These are phyloP conservation scores for Gonapodya sp. DNA, from an alignment of 192 early-diverging fungal genomes.

Conservation along the genomic window DNA sequence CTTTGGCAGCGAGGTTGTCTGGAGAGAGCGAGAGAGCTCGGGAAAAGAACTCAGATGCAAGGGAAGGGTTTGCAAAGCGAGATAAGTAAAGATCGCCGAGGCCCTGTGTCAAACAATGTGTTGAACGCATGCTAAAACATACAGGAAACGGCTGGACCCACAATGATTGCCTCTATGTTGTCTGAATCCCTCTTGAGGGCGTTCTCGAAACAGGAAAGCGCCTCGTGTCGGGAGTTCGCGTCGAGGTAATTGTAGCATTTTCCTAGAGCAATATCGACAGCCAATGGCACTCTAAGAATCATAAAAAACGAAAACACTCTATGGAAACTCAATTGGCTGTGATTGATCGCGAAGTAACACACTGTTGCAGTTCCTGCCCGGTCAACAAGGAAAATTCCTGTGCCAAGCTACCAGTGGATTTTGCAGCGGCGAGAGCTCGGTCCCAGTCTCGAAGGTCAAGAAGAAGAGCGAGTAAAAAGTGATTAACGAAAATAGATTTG, in stretches of 20 bases:
- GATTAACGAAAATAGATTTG: neutral
- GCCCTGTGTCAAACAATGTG: neutral
- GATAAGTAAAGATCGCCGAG: neutral
- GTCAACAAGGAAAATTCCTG: neutral
- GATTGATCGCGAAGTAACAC: neutral
- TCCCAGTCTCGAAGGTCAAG: neutral
- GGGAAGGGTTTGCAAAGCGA: neutral
- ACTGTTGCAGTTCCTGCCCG: neutral
- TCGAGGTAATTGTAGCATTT: neutral
- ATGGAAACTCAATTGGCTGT: too few relatives aligned
- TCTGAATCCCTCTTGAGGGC: conserved; percentile 33
- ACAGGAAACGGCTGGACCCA: neutral
- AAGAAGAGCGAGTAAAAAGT: neutral
- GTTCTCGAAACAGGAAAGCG: conserved; percentile 40
- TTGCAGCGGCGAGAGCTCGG: neutral
- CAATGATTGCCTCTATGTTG: conserved; percentile 12
- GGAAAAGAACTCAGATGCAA: neutral
- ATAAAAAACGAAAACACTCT: too few relatives aligned
- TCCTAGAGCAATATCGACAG: neutral
- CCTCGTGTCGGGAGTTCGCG: conserved; percentile 28
- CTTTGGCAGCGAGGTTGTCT: conserved; percentile 33
- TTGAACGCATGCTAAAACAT: neutral
- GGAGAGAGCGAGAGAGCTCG: neutral
- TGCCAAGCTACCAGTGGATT: neutral
- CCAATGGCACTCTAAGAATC: too few relatives aligned